Conservation (phyloP, 345 rosid species). For the Conringia planisiliqua region DNA sequence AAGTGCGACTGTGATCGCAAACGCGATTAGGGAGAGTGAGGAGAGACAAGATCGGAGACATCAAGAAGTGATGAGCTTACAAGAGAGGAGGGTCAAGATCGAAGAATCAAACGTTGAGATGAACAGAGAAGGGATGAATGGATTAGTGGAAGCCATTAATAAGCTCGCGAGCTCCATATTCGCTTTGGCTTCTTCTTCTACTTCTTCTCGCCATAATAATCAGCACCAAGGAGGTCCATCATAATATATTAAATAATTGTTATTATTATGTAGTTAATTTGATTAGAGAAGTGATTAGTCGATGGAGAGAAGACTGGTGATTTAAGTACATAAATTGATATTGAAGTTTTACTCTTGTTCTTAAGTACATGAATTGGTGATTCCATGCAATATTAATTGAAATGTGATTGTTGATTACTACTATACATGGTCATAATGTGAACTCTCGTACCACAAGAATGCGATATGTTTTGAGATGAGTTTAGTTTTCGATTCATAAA, state of each 20-base stretch:
- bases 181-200: constrained; percentile 52
- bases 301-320: constrained; percentile 1
- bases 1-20: constrained; percentile 76
- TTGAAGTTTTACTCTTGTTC: neutral
- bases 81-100: constrained; percentile 60
- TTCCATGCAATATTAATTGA: constrained; percentile 17
- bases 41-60: constrained; percentile 74
- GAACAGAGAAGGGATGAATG: constrained; percentile 55
- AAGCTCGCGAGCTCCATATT: constrained; percentile 78
- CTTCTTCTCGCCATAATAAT: constrained; percentile 26
- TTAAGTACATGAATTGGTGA: neutral
- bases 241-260: neutral
- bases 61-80: constrained; percentile 56
- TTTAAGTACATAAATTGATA: constrained; percentile 28
- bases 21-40: constrained; percentile 63
- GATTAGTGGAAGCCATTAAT: constrained; percentile 75
- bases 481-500: neutral
- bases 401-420: neutral
- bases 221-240: constrained; percentile 33
- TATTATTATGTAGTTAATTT: constrained; percentile 12
- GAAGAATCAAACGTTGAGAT: constrained; percentile 70
- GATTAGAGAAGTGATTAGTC: constrained; percentile 26
- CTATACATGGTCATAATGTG: neutral
- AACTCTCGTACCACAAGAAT: neutral
- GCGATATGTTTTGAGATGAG: neutral